These are phyloP conservation scores for Gyromitra esculenta DNA, from an alignment of 2,329 filamentous ascomycete species.

Conservation along the genomic window DNA sequence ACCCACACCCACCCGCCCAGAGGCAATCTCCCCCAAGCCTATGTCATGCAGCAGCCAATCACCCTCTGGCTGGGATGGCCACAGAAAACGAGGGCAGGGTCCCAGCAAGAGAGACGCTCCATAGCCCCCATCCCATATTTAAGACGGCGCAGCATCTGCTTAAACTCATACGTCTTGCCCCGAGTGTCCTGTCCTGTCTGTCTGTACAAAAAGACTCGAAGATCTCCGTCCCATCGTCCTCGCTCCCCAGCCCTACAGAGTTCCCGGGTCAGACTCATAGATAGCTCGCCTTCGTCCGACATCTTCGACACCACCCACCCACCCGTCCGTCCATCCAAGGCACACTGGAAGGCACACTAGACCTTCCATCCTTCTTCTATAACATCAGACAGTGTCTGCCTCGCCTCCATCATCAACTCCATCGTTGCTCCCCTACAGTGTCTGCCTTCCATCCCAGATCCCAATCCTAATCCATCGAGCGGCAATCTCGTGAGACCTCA, in stretches of 20 bases:
- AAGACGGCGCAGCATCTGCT: constrained; percentile 50
- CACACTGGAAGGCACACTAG: constrained; percentile 32
- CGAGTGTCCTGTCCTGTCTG: constrained; percentile 34
- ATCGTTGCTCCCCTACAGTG: constrained; percentile 1
- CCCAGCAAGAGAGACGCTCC: constrained; percentile 40
- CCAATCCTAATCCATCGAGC: constrained; percentile 16
- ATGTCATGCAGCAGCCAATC: constrained; percentile 50
- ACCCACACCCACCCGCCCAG: constrained; percentile 1
- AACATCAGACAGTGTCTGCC: constrained; percentile 33
- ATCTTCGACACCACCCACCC: constrained; percentile 24
- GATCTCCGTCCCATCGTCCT: constrained; percentile 49
- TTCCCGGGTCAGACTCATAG: constrained; percentile 48
- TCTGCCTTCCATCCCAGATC: constrained; percentile 39
- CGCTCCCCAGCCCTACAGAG: constrained; percentile 47
- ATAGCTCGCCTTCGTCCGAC: constrained; percentile 32
- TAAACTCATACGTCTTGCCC: constrained; percentile 43
- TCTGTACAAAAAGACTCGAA: constrained; percentile 49
- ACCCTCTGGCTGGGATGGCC: constrained; percentile 30
- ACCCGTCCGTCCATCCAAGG: not conserved
- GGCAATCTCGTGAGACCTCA: constrained; percentile 38
- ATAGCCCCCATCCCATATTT: constrained; percentile 54
- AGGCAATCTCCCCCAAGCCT: constrained; percentile 44
- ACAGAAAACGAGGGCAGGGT: constrained; percentile 25
- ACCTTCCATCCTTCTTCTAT: constrained; percentile 14
- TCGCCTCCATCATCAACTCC: constrained; percentile 7